Percentiles rank a stretch among this genome's conserved stretches.
Evolutionary conservation across 768 basidiomycete species (phyloP).

Genomic region (Scleroderma citrinum): DNA sequence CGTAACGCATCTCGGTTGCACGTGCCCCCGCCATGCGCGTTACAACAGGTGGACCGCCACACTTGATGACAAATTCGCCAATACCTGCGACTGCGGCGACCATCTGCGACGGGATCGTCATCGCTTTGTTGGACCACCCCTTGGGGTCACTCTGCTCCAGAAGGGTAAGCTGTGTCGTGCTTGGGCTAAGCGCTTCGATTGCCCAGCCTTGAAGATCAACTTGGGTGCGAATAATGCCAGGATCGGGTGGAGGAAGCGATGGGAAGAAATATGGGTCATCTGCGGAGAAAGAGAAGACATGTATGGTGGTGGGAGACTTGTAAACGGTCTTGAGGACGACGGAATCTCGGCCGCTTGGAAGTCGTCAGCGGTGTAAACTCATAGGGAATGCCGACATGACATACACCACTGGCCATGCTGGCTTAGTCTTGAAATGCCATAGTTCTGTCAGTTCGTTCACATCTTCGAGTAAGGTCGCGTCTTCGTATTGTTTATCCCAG

Average conservation of each 20-base stretch:
- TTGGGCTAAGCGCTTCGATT: conserved; percentile 91
- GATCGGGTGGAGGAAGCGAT: conserved; percentile 56
- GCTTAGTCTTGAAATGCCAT: conserved; percentile 89
- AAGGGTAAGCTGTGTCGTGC: conserved; percentile 86
- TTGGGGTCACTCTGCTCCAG: conserved; percentile 97
- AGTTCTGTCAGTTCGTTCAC: conserved; percentile 87
- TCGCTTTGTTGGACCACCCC: conserved; percentile 89
- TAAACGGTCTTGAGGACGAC: conserved; percentile 93
- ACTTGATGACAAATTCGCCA: conserved; percentile 93
- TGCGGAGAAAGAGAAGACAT: conserved; percentile 91
- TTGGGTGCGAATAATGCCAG: conserved; percentile 84
- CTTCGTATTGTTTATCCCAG: conserved; percentile 91
- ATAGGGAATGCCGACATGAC: conserved; percentile 23
- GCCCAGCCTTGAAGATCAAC: conserved; percentile 99
- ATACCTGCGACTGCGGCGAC: conserved; percentile 83
- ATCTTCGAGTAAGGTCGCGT: conserved; percentile 80
- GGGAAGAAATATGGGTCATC: conserved; percentile 88
- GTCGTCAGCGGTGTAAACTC: conserved; percentile 4
- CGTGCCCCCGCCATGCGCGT: conserved; percentile 79
- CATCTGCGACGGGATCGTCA: conserved; percentile 92
- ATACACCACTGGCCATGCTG: conserved; percentile 90
- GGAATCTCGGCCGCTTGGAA: conserved; percentile 73
- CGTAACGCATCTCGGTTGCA: conserved; percentile 69
- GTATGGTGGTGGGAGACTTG: conserved; percentile 91
- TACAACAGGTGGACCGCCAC: conserved; percentile 89